A percentile compares a stretch with the other conserved stretches of the same genome.
These are phyloP conservation scores for Pittosporum tobira DNA, from an alignment of 129 eudicot species.

Conservation along the genomic window DNA sequence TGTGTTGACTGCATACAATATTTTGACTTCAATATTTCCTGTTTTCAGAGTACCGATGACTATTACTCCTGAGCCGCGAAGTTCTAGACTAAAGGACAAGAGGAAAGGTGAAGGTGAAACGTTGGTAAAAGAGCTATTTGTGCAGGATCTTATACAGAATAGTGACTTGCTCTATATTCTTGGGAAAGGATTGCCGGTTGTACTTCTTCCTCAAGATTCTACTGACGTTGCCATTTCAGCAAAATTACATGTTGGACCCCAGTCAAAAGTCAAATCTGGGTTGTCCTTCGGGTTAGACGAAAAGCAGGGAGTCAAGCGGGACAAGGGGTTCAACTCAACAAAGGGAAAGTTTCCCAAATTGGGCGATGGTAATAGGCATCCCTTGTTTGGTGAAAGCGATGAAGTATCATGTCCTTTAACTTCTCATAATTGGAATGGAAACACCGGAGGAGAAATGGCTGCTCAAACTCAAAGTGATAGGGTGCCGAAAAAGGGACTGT, in stretches of 20 bases:
- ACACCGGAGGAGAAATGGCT: slow-evolving; percentile 18
- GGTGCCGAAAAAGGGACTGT: slow-evolving; percentile 47
- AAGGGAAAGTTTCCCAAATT: slow-evolving; percentile 32
- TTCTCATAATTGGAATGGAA: slow-evolving; percentile 12
- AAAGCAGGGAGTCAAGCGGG: slow-evolving; percentile 27
- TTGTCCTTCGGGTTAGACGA: slow-evolving; percentile 22
- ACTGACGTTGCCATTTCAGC: slow-evolving; percentile 33
- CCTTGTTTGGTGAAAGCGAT: slow-evolving; percentile 22
- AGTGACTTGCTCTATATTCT: slow-evolving; percentile 56
- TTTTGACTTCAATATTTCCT: not conserved
- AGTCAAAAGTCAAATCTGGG: slow-evolving; percentile 19
- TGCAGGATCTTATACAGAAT: slow-evolving; percentile 67
- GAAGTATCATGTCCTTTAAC: slow-evolving; percentile 9
- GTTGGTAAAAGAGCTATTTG: slow-evolving; percentile 58
- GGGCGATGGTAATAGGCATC: slow-evolving; percentile 18
- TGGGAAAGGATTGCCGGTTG: slow-evolving; percentile 61
- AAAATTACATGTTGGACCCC: slow-evolving; percentile 27
- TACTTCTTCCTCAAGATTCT: slow-evolving; percentile 65
- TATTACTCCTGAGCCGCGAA: slow-evolving; percentile 56
- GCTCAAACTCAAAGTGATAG: slow-evolving; percentile 37
- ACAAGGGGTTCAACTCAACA: slow-evolving; percentile 11
- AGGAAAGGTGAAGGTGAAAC: slow-evolving; percentile 73
- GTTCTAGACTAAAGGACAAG: slow-evolving; percentile 74
- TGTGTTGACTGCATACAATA: not conserved
- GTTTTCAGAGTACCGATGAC: slow-evolving; percentile 52